Base-by-base conservation (phyloP, 2,329 filamentous ascomycete genomes). In the Celoporthe dispersa region DNA sequence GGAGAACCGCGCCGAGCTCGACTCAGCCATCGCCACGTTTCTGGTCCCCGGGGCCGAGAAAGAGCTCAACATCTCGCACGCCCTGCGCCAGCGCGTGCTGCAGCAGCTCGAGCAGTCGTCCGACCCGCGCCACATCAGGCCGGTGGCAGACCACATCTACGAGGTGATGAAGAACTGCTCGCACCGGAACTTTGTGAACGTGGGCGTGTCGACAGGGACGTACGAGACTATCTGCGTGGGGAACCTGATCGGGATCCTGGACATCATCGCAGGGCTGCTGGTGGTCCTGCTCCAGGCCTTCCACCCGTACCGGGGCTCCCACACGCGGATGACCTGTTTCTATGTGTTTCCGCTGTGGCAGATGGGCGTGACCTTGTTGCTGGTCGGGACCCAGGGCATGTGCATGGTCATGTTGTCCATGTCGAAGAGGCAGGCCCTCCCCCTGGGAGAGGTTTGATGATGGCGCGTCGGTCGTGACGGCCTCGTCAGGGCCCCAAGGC, bases 141-240 rank as follows among this genome's bases (percentile, higher is more conserved):
- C 83, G 28, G 76, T 85, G 7, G 83, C 82, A 39, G 82, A 84
- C 70, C 83, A 85, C 75, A 80, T 82, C 51, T 83, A 84, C 73
- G 76, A 79, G 41, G 80, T 85, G 39, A 79, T 85, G 25, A 80
- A 79, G 70, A 84, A 82, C 75, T 85, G 84, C 78, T 85, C 83
- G 28, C 79, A 84, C 74, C 80, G 84, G 67, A 82, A 84, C 75
- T 84, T 88, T 73, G 79, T 87, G 61, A 83, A 85, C 53, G 80
- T 88, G 8, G 86, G 85, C 70, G 83, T 87, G 44, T 85, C 81
- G 74, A 87, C 85, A 74, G 84, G 84, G 51, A 85, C 83, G 2
- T 82, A 84, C 66, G 83, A 85, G 75, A 85, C 84, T 1, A 73
- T 85, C 14, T 85, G 83, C 76, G 80, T 83, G 39, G 82, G 83